Evolutionary conservation across 2,329 filamentous ascomycete genomes (phyloP).

Genomic region (Capronia coronata): DNA sequence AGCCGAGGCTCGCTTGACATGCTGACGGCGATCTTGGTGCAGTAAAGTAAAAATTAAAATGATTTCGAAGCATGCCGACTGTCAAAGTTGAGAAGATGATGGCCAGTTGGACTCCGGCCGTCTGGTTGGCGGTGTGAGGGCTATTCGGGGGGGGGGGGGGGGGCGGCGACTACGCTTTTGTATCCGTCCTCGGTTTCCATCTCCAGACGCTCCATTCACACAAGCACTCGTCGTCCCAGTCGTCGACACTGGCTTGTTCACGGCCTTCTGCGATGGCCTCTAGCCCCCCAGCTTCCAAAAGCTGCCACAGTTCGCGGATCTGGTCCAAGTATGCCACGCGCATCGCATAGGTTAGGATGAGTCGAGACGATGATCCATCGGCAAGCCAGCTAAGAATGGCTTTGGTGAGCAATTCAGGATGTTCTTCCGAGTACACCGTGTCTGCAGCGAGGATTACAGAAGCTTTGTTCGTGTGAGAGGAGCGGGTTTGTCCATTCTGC

Average conservation of each 20-base stretch:
- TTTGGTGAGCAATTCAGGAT: constrained; percentile 35
- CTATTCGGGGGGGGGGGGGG: no score
- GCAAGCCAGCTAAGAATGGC: constrained; percentile 36
- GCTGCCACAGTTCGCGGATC: constrained; percentile 38
- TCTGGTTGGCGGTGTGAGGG: no score
- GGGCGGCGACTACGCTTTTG: background rate
- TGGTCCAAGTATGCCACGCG: constrained; percentile 40
- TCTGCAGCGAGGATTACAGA: constrained; percentile 39
- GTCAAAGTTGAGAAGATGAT: no score
- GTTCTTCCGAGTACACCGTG: constrained; percentile 39
- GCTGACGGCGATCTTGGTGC: no score
- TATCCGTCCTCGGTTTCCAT: constrained; percentile 31
- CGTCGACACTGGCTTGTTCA: constrained; percentile 41
- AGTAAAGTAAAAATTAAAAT: no score
- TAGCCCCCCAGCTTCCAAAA: constrained; percentile 35
- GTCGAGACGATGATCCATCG: constrained; percentile 29
- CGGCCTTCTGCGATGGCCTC: constrained; percentile 40
- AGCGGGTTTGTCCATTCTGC: constrained; percentile 7
- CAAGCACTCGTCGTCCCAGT: constrained; percentile 42
- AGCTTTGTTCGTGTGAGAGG: constrained; percentile 29
- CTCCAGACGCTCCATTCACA: constrained; percentile 47
- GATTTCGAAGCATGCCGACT: no score
- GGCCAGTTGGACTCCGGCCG: no score
- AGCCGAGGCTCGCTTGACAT: no score
- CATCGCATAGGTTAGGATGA: constrained; percentile 38